Percentiles rank a stretch among this genome's conserved stretches.
These are phyloP conservation scores for Sinapis alba DNA, from an alignment of 441 rosid genomes.

Conservation along the genomic window DNA sequence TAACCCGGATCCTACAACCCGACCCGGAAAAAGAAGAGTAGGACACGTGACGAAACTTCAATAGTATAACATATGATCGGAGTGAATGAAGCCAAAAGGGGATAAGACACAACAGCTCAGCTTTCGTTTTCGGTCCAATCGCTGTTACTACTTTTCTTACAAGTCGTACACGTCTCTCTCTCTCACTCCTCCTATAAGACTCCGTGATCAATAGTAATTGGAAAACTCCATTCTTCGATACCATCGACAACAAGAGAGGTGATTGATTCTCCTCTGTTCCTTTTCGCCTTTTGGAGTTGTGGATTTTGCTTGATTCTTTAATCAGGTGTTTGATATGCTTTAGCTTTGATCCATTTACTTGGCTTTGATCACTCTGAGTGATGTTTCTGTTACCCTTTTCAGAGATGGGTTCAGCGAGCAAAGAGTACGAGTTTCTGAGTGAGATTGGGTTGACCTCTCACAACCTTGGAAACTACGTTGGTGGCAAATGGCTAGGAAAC, in stretches of 20 bases:
- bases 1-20: background rate
- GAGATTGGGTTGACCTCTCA: constrained; percentile 76
- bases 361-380: background rate
- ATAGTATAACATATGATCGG: background rate
- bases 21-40: background rate
- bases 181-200: background rate
- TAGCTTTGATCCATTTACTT: background rate
- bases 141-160: background rate
- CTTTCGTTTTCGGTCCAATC: constrained; percentile 17
- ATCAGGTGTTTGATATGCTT: background rate
- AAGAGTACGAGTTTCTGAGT: constrained; percentile 68
- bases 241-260: background rate
- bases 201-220: background rate
- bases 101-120: constrained; percentile 23
- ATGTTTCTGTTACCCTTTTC: background rate
- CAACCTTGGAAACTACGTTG: constrained; percentile 70
- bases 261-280: background rate
- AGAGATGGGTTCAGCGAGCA: constrained; percentile 64
- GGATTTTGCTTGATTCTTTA: background rate
- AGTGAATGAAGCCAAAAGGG: constrained; percentile 8
- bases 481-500: constrained; percentile 75
- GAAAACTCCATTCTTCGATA: background rate
- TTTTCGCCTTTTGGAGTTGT: background rate
- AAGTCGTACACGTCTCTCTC: constrained; percentile 39
- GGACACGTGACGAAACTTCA: constrained; percentile 23